phyloP scores from a whole-genome alignment of 2,329 filamentous ascomycete species.

The Fusarium tuaranense region DNA sequence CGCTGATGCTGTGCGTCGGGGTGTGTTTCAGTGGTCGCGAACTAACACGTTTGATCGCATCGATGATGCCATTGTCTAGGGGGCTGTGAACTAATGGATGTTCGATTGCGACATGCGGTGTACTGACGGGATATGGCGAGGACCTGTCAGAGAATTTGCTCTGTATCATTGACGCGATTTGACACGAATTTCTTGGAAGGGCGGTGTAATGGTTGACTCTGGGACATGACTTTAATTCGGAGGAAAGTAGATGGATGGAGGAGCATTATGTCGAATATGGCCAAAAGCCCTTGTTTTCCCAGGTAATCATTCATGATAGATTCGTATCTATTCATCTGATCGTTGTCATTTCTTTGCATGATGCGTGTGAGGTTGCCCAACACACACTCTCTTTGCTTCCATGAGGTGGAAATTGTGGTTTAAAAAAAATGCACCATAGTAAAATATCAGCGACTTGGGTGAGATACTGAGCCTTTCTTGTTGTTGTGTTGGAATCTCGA shows the following conservation, averaged over 20 bases:
- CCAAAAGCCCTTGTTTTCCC: constrained; percentile 36
- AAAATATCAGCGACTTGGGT: not conserved
- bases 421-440: not conserved
- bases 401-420: not conserved
- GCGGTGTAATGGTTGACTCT: constrained; percentile 47
- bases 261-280: constrained; percentile 42
- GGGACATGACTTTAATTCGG: constrained; percentile 47
- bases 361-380: not conserved
- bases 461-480: not conserved
- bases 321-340: constrained; percentile 7
- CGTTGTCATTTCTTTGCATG: not conserved
- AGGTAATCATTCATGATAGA: constrained; percentile 26
- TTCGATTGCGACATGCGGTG: constrained; percentile 13
- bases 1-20: constrained; percentile 46
- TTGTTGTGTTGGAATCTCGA: not conserved
- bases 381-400: not conserved
- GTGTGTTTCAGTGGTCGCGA: constrained; percentile 51
- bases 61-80: constrained; percentile 47
- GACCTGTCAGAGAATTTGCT: constrained; percentile 45
- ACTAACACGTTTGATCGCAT: constrained; percentile 49
- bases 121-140: constrained; percentile 38
- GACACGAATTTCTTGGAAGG: constrained; percentile 51
- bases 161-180: constrained; percentile 49
- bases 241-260: constrained; percentile 42
- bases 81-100: constrained; percentile 45